phyloP scores from a whole-genome alignment of 306 rosid genomes.

The Citrullus colocynthis region DNA sequence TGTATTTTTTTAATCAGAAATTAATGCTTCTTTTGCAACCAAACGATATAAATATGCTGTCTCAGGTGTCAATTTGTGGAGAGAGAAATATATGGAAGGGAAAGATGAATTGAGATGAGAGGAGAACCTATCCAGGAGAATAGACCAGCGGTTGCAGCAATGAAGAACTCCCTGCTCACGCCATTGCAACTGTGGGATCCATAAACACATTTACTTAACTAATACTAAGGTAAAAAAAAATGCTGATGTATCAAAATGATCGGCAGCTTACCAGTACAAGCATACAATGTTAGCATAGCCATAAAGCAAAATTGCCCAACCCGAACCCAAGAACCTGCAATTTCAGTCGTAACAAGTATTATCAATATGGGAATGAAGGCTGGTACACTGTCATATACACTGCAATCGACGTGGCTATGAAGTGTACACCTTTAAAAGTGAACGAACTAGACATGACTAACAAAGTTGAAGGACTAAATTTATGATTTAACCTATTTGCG shows the following conservation, averaged over 20 bases:
- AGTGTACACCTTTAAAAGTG: background rate
- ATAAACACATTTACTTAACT: background rate
- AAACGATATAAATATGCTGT: background rate
- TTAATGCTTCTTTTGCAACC: background rate
- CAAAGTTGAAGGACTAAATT: background rate
- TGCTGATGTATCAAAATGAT: slow-evolving; percentile 10
- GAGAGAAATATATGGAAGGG: background rate
- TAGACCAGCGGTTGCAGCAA: background rate
- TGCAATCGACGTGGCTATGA: background rate
- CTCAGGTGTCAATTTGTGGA: background rate
- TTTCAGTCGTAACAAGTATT: slow-evolving; percentile 3
- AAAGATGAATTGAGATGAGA: background rate
- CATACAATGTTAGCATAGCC: slow-evolving; percentile 85
- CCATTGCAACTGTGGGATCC: slow-evolving; percentile 1
- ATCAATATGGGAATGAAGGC: background rate
- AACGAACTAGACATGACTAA: background rate
- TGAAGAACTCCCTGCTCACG: slow-evolving; percentile 1
- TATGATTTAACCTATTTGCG: background rate
- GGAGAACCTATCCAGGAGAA: slow-evolving; percentile 6
- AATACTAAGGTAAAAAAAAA: background rate
- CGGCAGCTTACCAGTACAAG: slow-evolving; percentile 48
- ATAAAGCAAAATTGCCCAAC: slow-evolving; percentile 74
- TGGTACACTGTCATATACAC: background rate
- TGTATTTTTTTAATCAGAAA: background rate
- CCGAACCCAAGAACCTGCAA: slow-evolving; percentile 70